phyloP scores from a whole-genome alignment of 2,329 filamentous ascomycete species.

The Claviceps pazoutovae region DNA sequence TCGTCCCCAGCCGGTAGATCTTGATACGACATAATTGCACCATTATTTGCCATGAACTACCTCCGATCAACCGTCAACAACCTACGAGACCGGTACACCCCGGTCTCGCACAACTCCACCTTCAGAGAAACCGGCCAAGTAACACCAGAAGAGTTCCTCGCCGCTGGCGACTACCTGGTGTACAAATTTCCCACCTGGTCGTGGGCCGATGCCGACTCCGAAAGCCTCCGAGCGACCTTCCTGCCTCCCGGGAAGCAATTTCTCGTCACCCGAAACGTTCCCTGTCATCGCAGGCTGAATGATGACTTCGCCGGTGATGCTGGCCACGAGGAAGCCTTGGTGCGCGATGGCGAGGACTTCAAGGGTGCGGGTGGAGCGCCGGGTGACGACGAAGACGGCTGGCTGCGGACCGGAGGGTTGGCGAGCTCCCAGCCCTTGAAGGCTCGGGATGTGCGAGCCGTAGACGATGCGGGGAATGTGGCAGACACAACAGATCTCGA shows the following conservation, averaged over 20 bases:
- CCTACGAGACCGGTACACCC: slow-evolving; percentile 81
- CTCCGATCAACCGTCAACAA: slow-evolving; percentile 86
- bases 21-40: too few species aligned
- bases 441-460: slow-evolving; percentile 68
- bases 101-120: slow-evolving; percentile 77
- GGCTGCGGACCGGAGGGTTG: slow-evolving; percentile 76
- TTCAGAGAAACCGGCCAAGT: slow-evolving; percentile 92
- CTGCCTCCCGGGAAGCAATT: slow-evolving; percentile 89
- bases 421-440: slow-evolving; percentile 62
- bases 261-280: slow-evolving; percentile 84
- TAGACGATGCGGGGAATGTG: slow-evolving; percentile 79
- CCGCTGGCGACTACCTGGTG: slow-evolving; percentile 91
- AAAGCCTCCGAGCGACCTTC: slow-evolving; percentile 62
- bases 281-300: slow-evolving; percentile 80
- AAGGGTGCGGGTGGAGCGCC: slow-evolving; percentile 24
- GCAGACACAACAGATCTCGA: slow-evolving; percentile 58
- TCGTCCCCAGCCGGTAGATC: too few species aligned
- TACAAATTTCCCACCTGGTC: slow-evolving; percentile 99
- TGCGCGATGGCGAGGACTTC: slow-evolving; percentile 61
- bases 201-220: slow-evolving; percentile 81
- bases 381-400: slow-evolving; percentile 67
- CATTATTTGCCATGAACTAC: slow-evolving; percentile 56
- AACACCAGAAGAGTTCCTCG: slow-evolving; percentile 91
- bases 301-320: slow-evolving; percentile 87
- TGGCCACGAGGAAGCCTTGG: slow-evolving; percentile 73